Evolutionary conservation across 2,329 filamentous ascomycete species (phyloP).

Genomic region (Pseudonectria buxi): DNA sequence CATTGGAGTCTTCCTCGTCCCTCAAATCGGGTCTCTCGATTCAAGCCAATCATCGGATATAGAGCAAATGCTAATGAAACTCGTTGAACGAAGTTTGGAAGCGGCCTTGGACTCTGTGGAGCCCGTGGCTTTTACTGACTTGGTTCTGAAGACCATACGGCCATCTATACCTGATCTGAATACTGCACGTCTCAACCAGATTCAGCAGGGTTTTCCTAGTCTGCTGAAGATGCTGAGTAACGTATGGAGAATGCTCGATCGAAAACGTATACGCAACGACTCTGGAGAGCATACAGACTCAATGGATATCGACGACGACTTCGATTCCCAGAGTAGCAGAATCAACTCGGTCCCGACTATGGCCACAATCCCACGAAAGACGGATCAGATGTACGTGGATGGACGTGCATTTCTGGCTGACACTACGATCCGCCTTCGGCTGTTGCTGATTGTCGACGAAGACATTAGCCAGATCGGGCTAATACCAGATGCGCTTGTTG

Average conservation of each 20-base stretch:
- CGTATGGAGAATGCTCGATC: constrained; percentile 26
- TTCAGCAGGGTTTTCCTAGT: constrained; percentile 33
- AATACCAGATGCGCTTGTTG: constrained; percentile 44
- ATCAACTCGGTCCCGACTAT: constrained; percentile 30
- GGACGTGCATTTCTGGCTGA: constrained; percentile 41
- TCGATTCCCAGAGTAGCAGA: constrained; percentile 53
- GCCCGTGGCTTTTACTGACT: constrained; percentile 38
- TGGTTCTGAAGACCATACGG: constrained; percentile 38
- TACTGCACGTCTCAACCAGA: constrained; percentile 28
- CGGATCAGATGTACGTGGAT: constrained; percentile 35
- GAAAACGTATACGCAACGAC: constrained; percentile 14
- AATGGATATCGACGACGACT: constrained; percentile 63
- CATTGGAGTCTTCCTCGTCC: constrained; percentile 38
- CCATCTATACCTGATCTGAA: constrained; percentile 40
- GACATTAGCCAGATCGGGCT: constrained; percentile 40
- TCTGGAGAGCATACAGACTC: constrained; percentile 38
- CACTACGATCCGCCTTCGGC: constrained; percentile 37
- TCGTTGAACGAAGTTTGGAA: constrained; percentile 35
- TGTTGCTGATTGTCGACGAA: constrained; percentile 37
- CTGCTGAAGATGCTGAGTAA: constrained; percentile 39
- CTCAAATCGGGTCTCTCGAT: constrained; percentile 41
- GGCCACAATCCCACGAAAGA: constrained; percentile 40
- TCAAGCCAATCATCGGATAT: constrained; percentile 43
- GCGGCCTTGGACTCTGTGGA: constrained; percentile 38
- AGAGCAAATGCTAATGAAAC: constrained; percentile 34